Evolutionary conservation across 116 monocot species (phyloP), one percentile per base, ranked within the genome.

Genomic region (Cymodocea nodosa): DNA sequence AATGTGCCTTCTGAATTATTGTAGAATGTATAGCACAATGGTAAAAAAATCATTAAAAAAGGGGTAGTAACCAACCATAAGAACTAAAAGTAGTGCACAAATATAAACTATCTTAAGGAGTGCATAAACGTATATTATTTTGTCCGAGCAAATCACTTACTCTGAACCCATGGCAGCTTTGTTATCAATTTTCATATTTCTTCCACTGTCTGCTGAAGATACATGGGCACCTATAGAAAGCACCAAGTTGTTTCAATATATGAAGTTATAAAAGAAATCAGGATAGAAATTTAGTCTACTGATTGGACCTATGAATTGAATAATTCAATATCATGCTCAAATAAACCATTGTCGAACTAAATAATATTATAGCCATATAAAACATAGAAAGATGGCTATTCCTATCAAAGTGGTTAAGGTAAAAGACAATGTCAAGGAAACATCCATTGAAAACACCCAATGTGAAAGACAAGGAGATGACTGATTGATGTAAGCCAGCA

Each of bases 121-220:
- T 6, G 10, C 44, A 44, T 7, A 44, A 1, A 44, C 8, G 8
- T 44, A 44, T 10, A 44, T 12, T 44, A 44, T 44, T 12, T 44
- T 44, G 44, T 44, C 44, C 44, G 4, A 51, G 25, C 5, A 39
- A 35, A 39, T 36, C 15, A 64, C 54, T 53, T 67, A 67, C 67
- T 54, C 16, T 53, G 54, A 53, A 24, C 19, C 35, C 15, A 52
- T 36, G 11, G 10, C 35, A 52, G 0, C 54, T 54, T 52, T 35
- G 23, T 54, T 24, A 34, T 11, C 16, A 36, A 35, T 67, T 54
- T 67, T 53, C 54, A 35, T 55, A 17, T 35, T 35, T 15, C 52
- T 53, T 67, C 54, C 67, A 23, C 36, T 36, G 13, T 53, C 5
- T 18, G 35, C 11, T 53, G 35, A 24, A 67, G 67, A 54, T 67